Evolutionary conservation across 352 stramenopile genomes (phyloP).

Genomic region (Detonula confervacea): DNA sequence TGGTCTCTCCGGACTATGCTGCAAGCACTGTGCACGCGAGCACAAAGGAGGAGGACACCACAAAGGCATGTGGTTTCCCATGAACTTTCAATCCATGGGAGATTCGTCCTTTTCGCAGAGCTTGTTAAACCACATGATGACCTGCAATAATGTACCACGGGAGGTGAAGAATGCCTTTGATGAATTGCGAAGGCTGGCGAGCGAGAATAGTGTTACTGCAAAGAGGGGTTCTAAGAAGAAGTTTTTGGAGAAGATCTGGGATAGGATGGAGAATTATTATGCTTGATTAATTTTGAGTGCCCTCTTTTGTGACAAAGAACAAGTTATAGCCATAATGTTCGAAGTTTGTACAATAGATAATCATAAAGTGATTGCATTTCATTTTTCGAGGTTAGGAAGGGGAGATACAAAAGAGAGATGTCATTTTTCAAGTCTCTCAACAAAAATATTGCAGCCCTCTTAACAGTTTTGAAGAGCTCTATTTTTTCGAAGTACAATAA

Average conservation of each 20-base stretch:
- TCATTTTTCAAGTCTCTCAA: too few relatives aligned
- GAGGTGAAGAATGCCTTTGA: slow-evolving; percentile 50
- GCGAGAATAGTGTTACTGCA: slow-evolving; percentile 30
- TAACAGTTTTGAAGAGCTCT: too few relatives aligned
- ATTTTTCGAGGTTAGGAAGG: too few relatives aligned
- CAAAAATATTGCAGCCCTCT: too few relatives aligned
- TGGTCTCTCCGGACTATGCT: slow-evolving; percentile 65
- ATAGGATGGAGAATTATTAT: slow-evolving; percentile 13
- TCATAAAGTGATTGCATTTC: too few relatives aligned
- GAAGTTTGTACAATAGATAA: too few relatives aligned
- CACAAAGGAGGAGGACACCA: background rate
- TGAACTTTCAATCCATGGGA: slow-evolving; percentile 36
- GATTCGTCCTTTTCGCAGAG: slow-evolving; percentile 64
- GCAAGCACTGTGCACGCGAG: slow-evolving; percentile 55
- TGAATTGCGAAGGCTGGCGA: slow-evolving; percentile 39
- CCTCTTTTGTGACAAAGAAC: too few relatives aligned
- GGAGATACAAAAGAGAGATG: too few relatives aligned
- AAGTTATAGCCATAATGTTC: too few relatives aligned
- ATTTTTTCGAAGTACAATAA: too few relatives aligned
- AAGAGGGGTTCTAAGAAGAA: slow-evolving; percentile 60
- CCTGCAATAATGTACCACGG: slow-evolving; percentile 55
- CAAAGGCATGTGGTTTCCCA: slow-evolving; percentile 64
- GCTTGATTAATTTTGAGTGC: too few relatives aligned
- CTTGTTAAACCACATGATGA: slow-evolving; percentile 64
- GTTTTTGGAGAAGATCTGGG: slow-evolving; percentile 63